Evolutionary conservation across 768 basidiomycete species (phyloP).

Genomic region (Pholiota microspora): DNA sequence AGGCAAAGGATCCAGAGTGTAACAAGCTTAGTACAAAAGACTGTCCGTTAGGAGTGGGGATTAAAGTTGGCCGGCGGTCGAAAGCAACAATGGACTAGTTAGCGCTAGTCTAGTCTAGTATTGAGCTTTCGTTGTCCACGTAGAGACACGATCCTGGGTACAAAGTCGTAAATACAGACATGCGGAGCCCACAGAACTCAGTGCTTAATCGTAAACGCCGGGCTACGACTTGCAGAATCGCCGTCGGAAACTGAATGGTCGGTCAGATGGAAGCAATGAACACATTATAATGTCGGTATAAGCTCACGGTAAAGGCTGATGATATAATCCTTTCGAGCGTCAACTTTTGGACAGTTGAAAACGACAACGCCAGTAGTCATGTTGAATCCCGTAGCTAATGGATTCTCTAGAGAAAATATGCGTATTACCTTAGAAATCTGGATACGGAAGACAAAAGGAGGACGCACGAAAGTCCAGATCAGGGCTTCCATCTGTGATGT

Average conservation of each 20-base stretch:
- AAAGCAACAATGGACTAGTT: background rate
- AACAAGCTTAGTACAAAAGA: background rate
- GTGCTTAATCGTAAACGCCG: slow-evolving; percentile 42
- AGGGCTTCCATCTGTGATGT: slow-evolving; percentile 37
- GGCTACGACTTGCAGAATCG: slow-evolving; percentile 55
- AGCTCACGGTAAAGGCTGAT: slow-evolving; percentile 53
- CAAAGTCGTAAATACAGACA: background rate
- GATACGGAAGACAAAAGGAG: slow-evolving; percentile 5
- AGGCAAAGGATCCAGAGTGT: background rate
- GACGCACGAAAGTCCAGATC: slow-evolving; percentile 45
- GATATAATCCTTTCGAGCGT: slow-evolving; percentile 38
- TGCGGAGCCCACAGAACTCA: background rate
- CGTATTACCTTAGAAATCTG: slow-evolving; percentile 10
- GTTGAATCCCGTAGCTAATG: slow-evolving; percentile 47
- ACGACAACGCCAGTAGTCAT: slow-evolving; percentile 38
- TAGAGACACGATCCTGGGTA: background rate
- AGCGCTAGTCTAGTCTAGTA: background rate
- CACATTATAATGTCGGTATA: background rate
- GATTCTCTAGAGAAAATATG: slow-evolving; percentile 35
- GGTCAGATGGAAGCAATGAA: background rate
- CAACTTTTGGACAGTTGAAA: slow-evolving; percentile 42
- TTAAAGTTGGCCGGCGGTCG: slow-evolving; percentile 4
- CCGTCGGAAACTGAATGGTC: slow-evolving; percentile 44
- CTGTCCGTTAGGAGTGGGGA: background rate
- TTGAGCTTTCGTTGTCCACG: background rate